A percentile compares a stretch with the other conserved stretches of the same genome.
These are phyloP conservation scores for Sarcodon sp. DNA, from an alignment of 768 basidiomycete genomes.

Conservation along the genomic window DNA sequence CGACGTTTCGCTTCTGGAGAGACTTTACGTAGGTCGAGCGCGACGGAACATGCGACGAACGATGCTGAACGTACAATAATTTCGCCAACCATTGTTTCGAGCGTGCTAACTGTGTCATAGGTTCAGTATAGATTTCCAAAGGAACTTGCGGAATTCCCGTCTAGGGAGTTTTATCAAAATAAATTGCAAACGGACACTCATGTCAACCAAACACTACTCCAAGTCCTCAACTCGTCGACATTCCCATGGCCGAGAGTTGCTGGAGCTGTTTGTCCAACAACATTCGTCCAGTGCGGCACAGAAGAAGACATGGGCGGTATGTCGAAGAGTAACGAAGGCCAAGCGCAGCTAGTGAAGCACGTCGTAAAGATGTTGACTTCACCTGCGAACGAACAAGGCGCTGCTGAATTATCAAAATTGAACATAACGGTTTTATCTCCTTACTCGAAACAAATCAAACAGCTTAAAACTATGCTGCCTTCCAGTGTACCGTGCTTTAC, in stretches of 20 bases:
- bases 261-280: slow-evolving; percentile 31
- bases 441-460: slow-evolving; percentile 42
- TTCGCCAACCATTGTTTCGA: background rate
- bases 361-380: slow-evolving; percentile 30
- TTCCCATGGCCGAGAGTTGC: slow-evolving; percentile 46
- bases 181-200: slow-evolving; percentile 32
- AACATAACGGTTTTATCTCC: slow-evolving; percentile 41
- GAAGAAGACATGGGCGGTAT: slow-evolving; percentile 47
- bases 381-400: background rate
- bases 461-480: slow-evolving; percentile 24
- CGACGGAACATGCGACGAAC: slow-evolving; percentile 31
- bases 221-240: slow-evolving; percentile 20
- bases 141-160: slow-evolving; percentile 48
- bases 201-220: slow-evolving; percentile 10
- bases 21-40: slow-evolving; percentile 32
- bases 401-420: background rate
- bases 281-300: slow-evolving; percentile 41
- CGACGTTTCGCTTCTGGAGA: slow-evolving; percentile 50
- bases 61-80: slow-evolving; percentile 40
- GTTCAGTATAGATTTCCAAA: slow-evolving; percentile 54
- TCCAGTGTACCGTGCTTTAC: slow-evolving; percentile 27
- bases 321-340: slow-evolving; percentile 52
- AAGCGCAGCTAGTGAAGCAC: slow-evolving; percentile 36
- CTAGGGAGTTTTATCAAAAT: slow-evolving; percentile 48
- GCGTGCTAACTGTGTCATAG: slow-evolving; percentile 10